Evolutionary conservation across 2,329 filamentous ascomycete species (phyloP).

Genomic region (Colletotrichum sp.): DNA sequence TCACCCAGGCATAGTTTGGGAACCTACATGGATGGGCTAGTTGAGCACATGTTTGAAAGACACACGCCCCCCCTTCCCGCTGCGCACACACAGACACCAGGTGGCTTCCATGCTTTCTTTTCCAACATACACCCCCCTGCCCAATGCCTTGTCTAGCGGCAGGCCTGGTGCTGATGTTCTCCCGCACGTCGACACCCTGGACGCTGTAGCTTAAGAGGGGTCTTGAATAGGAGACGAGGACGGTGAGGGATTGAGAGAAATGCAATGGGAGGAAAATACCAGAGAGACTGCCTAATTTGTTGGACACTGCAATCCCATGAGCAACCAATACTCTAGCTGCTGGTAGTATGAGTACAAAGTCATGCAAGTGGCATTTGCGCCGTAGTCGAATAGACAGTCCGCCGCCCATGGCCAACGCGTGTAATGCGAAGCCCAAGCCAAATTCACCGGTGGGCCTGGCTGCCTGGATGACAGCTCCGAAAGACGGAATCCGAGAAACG

Average conservation of each 20-base stretch:
- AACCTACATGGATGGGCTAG: conserved; percentile 18
- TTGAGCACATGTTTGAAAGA: conserved; percentile 22
- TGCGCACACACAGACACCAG: conserved; percentile 17
- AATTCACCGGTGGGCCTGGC: conserved; percentile 3
- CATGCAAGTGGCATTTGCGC: conserved; percentile 42
- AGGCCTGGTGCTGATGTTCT: conserved; percentile 18
- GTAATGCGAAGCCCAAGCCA: conserved; percentile 22
- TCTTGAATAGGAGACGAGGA: background rate
- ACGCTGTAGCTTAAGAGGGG: conserved; percentile 1
- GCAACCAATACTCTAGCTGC: conserved; percentile 31
- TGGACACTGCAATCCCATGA: conserved; percentile 33
- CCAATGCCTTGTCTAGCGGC: conserved; percentile 4
- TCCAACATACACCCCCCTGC: conserved; percentile 3
- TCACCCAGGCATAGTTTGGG: conserved; percentile 18
- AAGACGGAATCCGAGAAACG: background rate
- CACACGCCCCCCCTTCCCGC: conserved; percentile 9
- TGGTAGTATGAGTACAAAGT: conserved; percentile 48
- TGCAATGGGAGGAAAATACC: background rate
- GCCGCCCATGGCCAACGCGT: conserved; percentile 32
- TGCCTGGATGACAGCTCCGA: conserved; percentile 12
- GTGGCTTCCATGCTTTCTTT: conserved; percentile 22
- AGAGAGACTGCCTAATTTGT: conserved; percentile 27
- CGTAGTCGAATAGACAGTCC: background rate
- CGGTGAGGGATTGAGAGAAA: background rate
- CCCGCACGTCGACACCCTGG: conserved; percentile 11